phyloP scores from a whole-genome alignment of 2,329 filamentous ascomycete species.

The Pseudogymnoascus sp. region DNA sequence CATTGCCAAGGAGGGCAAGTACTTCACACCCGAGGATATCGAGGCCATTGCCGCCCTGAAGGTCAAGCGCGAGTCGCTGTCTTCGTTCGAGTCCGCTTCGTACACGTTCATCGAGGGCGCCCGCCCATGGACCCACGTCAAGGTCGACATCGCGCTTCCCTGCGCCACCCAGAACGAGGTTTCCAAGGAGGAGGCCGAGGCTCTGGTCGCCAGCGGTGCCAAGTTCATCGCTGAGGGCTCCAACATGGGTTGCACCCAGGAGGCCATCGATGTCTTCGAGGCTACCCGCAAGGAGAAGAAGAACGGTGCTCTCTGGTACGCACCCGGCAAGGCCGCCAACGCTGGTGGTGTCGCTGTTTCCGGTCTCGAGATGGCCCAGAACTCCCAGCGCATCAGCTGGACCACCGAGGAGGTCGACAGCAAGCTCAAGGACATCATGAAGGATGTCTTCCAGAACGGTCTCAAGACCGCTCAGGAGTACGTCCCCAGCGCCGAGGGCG shows the following conservation, averaged over 20 bases:
- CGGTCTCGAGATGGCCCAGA: conserved; percentile 98
- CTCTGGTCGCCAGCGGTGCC: conserved; percentile 65
- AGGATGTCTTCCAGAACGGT: conserved; percentile 83
- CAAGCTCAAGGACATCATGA: conserved; percentile 92
- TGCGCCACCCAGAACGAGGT: conserved; percentile 98
- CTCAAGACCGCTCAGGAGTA: conserved; percentile 86
- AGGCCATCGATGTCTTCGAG: conserved; percentile 91
- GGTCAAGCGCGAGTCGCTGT: conserved; percentile 75
- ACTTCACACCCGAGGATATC: conserved; percentile 74
- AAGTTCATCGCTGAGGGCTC: conserved; percentile 91
- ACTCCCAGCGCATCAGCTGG: conserved; percentile 82
- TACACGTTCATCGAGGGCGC: conserved; percentile 84
- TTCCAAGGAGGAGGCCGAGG: conserved; percentile 79
- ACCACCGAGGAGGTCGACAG: conserved; percentile 81
- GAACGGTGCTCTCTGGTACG: conserved; percentile 77
- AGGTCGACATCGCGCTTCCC: conserved; percentile 85
- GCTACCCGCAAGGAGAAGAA: conserved; percentile 63
- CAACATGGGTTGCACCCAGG: conserved; percentile 98
- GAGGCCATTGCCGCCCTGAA: conserved; percentile 75
- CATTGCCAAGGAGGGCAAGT: conserved; percentile 60
- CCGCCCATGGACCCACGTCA: conserved; percentile 84
- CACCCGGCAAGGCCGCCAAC: conserved; percentile 94
- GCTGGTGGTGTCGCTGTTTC: conserved; percentile 95
- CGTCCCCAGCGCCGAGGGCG: conserved; percentile 67
- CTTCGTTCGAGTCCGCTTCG: conserved; percentile 57